phyloP scores from a whole-genome alignment of 768 basidiomycete genomes.

The Punctularia strigosozonata region DNA sequence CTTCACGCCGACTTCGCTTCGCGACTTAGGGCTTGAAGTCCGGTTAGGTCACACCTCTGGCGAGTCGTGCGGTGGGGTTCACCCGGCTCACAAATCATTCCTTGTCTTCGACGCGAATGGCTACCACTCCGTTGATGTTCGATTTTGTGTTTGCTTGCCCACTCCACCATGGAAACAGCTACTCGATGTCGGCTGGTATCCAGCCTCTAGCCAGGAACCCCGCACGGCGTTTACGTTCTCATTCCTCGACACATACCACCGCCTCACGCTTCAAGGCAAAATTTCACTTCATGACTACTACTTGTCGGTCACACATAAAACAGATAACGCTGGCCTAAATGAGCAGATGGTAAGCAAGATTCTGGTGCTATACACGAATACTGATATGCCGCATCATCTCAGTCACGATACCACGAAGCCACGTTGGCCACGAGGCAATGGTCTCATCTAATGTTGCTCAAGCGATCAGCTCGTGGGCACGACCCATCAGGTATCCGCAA shows the following conservation, averaged over 20 bases:
- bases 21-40: neutral
- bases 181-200: neutral
- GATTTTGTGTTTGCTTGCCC: neutral
- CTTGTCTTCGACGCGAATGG: neutral
- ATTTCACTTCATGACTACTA: conserved; percentile 3
- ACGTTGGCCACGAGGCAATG: conserved; percentile 1
- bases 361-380: neutral
- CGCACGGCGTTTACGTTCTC: neutral
- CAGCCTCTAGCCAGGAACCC: neutral
- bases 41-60: too few species aligned
- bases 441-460: conserved; percentile 10
- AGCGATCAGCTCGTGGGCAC: conserved; percentile 12
- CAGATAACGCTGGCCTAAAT: neutral
- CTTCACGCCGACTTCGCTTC: too few species aligned
- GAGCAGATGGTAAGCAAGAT: neutral
- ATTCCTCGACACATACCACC: conserved; percentile 1
- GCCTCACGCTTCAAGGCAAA: conserved; percentile 5
- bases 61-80: too few species aligned
- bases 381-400: neutral
- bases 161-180: neutral
- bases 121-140: neutral
- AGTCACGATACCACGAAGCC: conserved; percentile 3
- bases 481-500: conserved; percentile 7
- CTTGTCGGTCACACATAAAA: neutral
- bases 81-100: too few species aligned